Conservation (phyloP, 2,329 filamentous ascomycete genomes). For the Xylaria sp. region DNA sequence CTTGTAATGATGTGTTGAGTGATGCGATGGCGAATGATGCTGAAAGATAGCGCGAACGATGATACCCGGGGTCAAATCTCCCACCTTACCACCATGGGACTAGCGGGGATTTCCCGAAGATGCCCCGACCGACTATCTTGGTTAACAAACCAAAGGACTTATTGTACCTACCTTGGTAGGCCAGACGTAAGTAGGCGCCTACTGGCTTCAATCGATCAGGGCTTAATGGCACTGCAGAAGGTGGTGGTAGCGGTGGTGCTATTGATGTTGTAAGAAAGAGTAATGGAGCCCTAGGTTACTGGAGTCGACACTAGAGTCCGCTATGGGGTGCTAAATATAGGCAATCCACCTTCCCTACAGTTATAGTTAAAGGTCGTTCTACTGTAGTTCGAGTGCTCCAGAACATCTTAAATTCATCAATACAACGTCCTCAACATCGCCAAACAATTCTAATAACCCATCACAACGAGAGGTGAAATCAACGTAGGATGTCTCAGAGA, state of each 20-base stretch:
- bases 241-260: too few species aligned
- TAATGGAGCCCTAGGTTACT: too few species aligned
- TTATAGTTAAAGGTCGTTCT: not conserved
- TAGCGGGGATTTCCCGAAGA: slow-evolving; percentile 14
- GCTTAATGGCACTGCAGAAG: not conserved
- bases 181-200: not conserved
- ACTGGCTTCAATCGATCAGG: not conserved
- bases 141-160: not conserved
- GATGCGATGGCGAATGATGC: not conserved
- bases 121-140: slow-evolving; percentile 5
- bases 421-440: not conserved
- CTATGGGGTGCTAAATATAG: too few species aligned
- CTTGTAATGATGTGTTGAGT: not conserved
- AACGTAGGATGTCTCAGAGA: slow-evolving; percentile 39
- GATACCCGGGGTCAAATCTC: not conserved
- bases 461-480: not conserved
- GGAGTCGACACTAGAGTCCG: too few species aligned
- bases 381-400: not conserved
- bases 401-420: not conserved
- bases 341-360: too few species aligned
- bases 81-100: slow-evolving; percentile 4
- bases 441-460: not conserved
- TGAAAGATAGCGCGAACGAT: too few species aligned
- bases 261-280: too few species aligned
- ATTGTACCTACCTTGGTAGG: too few species aligned